Base-by-base conservation (phyloP, 805 yeast species). In the Wickerhamomyces xylosicus region DNA sequence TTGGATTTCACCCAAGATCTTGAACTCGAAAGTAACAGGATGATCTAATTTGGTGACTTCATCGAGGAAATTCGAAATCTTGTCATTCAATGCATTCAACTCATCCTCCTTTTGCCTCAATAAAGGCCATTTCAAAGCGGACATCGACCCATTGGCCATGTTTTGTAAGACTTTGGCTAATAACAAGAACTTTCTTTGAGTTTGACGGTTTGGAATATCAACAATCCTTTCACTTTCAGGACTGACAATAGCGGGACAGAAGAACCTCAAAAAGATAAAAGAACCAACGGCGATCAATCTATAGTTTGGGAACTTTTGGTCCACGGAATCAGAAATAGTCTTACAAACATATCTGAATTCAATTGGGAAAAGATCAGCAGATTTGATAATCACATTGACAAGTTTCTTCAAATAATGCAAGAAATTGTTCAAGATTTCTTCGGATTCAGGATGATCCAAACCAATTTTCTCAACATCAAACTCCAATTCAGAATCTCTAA, bases 221-320 rank as follows among this genome's bases (percentile, higher is more conserved):
- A 62, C 55, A 31, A 66, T 56, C 35, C 53, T 56, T 42, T 68
- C 67, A 15, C 64, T 43, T 41, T 85, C 95, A 0, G 97, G 97
- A 27, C 86, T 77, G 13, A 89, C 89, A 48, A 89, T 78, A 0
- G 95, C 95, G 11, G 97, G 97, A 54, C 94, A 83, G 43, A 82
- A 69, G 45, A 81, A 76, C 41, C 95, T 63, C 47, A 90, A 64
- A 52, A 90, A 89, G 39, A 90, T 65, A 54, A 84, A 90, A 0
- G 95, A 87, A 0, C 96, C 95, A 20, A 86, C 81, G 1, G 94
- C 86, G 31, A 77, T 66, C 31, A 72, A 65, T 34, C 79, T 71
- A 31, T 80, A 81, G 31, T 73, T 77, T 1, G 83, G 84, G 48
- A 81, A 81, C 47, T 74, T 75, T n/a, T 61, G 58, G 21, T 69